phyloP scores from a whole-genome alignment of 148 eudicot species.

The Amaranthus palmeri region DNA sequence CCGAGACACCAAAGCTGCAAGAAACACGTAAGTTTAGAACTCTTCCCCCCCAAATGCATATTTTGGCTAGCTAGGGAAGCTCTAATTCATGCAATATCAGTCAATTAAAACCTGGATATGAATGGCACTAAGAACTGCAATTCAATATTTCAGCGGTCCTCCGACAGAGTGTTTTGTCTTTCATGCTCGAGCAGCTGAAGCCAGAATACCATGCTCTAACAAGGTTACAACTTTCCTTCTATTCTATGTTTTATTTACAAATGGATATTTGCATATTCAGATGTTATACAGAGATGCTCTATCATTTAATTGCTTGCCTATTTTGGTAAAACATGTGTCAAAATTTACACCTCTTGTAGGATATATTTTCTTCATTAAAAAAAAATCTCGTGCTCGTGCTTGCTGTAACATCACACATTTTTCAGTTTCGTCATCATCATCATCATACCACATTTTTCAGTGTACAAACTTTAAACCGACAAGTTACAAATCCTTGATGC shows the following conservation, averaged over 20 bases:
- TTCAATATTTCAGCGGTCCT: slow-evolving; percentile 64
- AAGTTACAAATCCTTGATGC: neutral
- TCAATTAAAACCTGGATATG: neutral
- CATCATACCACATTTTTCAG: neutral
- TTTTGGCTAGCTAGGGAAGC: slow-evolving; percentile 2
- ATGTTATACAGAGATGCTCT: neutral
- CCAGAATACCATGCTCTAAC: slow-evolving; percentile 38
- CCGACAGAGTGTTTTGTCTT: slow-evolving; percentile 90
- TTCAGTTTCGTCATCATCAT: no score
- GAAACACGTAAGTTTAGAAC: slow-evolving; percentile 60
- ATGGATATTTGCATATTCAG: neutral
- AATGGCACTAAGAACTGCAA: slow-evolving; percentile 2
- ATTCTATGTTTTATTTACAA: neutral
- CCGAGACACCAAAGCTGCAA: slow-evolving; percentile 87
- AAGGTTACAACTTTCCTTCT: slow-evolving; percentile 30
- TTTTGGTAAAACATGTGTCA: neutral
- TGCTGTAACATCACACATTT: neutral
- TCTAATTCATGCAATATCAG: neutral
- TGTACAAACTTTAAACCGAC: neutral
- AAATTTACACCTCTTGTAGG: neutral
- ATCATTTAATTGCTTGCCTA: neutral
- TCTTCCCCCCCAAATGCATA: neutral
- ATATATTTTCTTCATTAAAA: neutral
- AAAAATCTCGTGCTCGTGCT: neutral
- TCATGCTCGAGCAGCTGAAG: slow-evolving; percentile 83